Evolutionary conservation across 345 rosid genomes (phyloP).

Genomic region (Eucalyptus virginea): DNA sequence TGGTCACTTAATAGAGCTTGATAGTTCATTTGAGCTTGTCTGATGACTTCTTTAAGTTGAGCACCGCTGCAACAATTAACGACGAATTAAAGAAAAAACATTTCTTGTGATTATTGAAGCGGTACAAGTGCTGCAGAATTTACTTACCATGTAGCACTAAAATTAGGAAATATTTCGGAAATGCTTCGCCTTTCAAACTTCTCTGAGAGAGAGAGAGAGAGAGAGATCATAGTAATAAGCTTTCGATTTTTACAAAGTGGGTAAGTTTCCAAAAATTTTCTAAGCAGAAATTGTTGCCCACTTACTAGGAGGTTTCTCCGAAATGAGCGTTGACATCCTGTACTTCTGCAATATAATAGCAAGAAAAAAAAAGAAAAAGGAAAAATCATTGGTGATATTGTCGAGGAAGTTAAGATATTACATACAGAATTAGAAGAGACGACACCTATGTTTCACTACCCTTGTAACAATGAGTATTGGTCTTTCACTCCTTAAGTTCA

Average conservation of each 20-base stretch:
- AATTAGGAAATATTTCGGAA: constrained; percentile 49
- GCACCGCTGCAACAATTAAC: constrained; percentile 18
- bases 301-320: constrained; percentile 39
- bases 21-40: constrained; percentile 26
- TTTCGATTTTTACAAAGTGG: neutral
- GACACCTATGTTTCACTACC: neutral
- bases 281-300: neutral
- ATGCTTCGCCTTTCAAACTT: constrained; percentile 37
- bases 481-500: neutral
- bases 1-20: constrained; percentile 24
- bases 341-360: constrained; percentile 31
- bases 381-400: neutral
- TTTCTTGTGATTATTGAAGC: neutral
- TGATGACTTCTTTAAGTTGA: constrained; percentile 43
- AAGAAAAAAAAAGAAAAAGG: no score
- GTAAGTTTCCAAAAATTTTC: neutral
- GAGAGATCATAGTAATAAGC: neutral
- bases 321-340: constrained; percentile 46
- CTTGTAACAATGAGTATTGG: neutral
- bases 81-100: neutral
- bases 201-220: constrained; percentile 4
- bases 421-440: neutral
- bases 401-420: neutral
- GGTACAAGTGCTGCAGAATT: neutral
- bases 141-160: constrained; percentile 34